Evolutionary conservation across 164 flowering plant species (phyloP).

Genomic region (Magnolia officinalis): DNA sequence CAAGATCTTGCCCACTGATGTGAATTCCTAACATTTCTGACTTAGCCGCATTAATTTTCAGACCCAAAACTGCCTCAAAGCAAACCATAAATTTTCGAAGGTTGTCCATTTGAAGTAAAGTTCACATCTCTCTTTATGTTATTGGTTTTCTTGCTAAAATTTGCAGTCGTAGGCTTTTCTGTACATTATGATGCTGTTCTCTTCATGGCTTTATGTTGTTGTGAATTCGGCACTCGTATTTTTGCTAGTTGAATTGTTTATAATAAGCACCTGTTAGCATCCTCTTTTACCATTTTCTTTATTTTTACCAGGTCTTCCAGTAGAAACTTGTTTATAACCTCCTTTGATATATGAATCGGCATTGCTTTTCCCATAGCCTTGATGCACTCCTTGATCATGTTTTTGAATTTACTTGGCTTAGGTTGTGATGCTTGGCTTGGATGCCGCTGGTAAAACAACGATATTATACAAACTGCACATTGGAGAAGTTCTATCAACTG

Average conservation of each 20-base stretch:
- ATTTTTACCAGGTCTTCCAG: neutral
- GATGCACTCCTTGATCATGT: neutral
- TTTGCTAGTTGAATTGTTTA: neutral
- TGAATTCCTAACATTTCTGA: no score
- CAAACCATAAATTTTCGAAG: no score
- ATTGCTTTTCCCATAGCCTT: neutral
- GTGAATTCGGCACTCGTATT: neutral
- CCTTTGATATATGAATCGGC: neutral
- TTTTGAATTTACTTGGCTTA: conserved; percentile 17
- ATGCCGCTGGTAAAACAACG: conserved; percentile 99
- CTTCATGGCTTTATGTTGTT: neutral
- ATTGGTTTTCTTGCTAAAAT: no score
- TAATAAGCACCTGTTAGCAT: neutral
- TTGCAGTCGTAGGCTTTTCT: neutral
- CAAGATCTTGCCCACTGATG: no score
- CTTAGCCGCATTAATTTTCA: no score
- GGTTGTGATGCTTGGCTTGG: conserved; percentile 99
- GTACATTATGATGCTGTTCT: neutral
- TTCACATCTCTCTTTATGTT: no score
- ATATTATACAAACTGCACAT: conserved; percentile 93
- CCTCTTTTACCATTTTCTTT: neutral
- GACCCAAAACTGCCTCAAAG: no score
- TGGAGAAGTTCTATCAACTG: conserved; percentile 96
- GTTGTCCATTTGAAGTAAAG: no score
- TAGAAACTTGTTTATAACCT: neutral